Evolutionary conservation across 2,329 filamentous ascomycete species (phyloP).

Genomic region (Botrytis porri): DNA sequence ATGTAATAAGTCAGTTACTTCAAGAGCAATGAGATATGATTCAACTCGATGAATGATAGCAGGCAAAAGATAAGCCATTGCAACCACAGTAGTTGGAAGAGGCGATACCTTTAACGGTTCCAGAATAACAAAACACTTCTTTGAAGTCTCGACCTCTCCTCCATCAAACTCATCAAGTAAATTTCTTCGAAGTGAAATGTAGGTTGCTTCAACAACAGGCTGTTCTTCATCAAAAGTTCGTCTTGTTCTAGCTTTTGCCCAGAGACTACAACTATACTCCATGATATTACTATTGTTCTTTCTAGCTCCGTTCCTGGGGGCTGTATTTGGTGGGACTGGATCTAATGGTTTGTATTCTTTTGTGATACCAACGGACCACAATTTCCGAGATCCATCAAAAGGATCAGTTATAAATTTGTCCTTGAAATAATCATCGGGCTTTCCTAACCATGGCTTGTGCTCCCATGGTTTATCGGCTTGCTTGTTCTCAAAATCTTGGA

Average conservation of each 20-base stretch:
- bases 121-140: constrained; percentile 67
- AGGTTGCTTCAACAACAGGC: constrained; percentile 74
- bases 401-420: constrained; percentile 57
- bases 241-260: constrained; percentile 54
- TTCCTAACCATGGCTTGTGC: constrained; percentile 31
- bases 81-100: constrained; percentile 65
- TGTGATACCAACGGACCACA: constrained; percentile 54
- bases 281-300: constrained; percentile 60
- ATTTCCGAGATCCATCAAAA: constrained; percentile 61
- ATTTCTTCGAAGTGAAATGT: constrained; percentile 76
- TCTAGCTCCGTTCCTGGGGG: constrained; percentile 46
- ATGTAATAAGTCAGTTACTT: constrained; percentile 65
- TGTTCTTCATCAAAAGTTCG: constrained; percentile 63
- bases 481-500: constrained; percentile 39
- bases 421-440: constrained; percentile 48
- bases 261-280: constrained; percentile 79
- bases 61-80: constrained; percentile 73
- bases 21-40: constrained; percentile 73
- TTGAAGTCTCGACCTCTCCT: constrained; percentile 44
- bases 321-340: constrained; percentile 58
- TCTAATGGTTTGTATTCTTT: constrained; percentile 61
- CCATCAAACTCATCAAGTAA: constrained; percentile 68
- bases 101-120: constrained; percentile 74
- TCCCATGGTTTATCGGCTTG: constrained; percentile 41
- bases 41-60: constrained; percentile 84